phyloP scores from a whole-genome alignment of 2,329 filamentous ascomycete species.

The Claviceps spartinae region DNA sequence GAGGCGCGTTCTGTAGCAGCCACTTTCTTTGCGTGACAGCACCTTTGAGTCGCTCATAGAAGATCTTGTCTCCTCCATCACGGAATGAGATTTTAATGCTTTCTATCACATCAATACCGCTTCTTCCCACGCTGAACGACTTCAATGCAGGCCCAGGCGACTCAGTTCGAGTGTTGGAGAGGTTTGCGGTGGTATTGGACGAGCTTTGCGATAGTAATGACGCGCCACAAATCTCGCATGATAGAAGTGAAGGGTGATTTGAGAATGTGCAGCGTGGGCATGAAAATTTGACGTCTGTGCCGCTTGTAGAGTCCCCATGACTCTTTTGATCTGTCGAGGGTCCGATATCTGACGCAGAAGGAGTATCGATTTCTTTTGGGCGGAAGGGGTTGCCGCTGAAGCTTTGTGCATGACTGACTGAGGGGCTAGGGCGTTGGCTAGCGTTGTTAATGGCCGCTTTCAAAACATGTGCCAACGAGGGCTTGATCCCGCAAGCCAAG shows the following conservation, averaged over 20 bases:
- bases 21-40: constrained; percentile 90
- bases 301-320: constrained; percentile 1
- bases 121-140: constrained; percentile 13
- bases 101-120: constrained; percentile 46
- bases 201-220: constrained; percentile 46
- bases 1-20: constrained; percentile 81
- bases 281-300: constrained; percentile 31
- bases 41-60: constrained; percentile 76
- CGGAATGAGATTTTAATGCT: constrained; percentile 88
- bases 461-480: constrained; percentile 64
- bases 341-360: background rate
- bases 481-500: constrained; percentile 86
- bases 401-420: background rate
- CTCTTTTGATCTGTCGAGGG: background rate
- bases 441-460: constrained; percentile 76
- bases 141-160: constrained; percentile 64
- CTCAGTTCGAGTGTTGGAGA: constrained; percentile 40
- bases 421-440: constrained; percentile 33
- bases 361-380: background rate
- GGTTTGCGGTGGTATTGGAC: constrained; percentile 20
- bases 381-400: background rate
- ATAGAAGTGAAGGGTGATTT: constrained; percentile 75
- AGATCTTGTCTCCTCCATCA: constrained; percentile 75
- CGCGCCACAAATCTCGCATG: constrained; percentile 85
- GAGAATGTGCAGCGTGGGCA: constrained; percentile 89